Percentiles rank a stretch among this genome's conserved stretches.
These are phyloP conservation scores for Pythium oligandrum DNA, from an alignment of 352 stramenopile genomes.

Conservation along the genomic window DNA sequence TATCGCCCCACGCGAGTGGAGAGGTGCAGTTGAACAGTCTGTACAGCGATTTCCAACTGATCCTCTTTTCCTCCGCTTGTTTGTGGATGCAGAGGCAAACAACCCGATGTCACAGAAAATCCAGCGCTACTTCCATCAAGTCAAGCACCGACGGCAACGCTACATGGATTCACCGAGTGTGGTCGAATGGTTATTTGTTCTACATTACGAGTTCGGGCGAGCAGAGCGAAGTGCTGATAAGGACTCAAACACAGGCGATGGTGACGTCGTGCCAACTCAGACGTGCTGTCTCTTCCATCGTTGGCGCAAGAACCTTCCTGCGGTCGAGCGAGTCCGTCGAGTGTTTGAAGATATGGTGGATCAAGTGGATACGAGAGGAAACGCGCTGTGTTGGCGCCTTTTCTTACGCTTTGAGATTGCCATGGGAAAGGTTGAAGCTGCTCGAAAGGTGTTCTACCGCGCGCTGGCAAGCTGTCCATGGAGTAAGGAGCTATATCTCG, in stretches of 20 bases:
- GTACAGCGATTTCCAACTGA: conserved; percentile 40
- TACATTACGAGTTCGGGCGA: conserved; percentile 61
- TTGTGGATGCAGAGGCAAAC: conserved; percentile 64
- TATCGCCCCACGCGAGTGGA: conserved; percentile 53
- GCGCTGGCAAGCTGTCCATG: conserved; percentile 64
- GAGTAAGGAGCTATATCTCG: conserved; percentile 75
- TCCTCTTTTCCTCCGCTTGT: conserved; percentile 56
- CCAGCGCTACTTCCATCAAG: conserved; percentile 47
- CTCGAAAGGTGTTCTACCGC: conserved; percentile 73
- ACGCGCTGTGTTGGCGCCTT: conserved; percentile 59
- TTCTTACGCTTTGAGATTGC: conserved; percentile 77
- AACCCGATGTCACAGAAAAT: conserved; percentile 72
- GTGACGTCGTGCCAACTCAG: neutral
- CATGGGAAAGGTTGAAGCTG: conserved; percentile 57
- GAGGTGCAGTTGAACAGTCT: conserved; percentile 26
- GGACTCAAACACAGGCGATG: neutral
- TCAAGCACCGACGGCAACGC: conserved; percentile 37
- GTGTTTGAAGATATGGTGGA: conserved; percentile 66
- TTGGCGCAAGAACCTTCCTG: conserved; percentile 54
- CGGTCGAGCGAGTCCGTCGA: conserved; percentile 44
- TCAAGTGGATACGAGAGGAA: conserved; percentile 41
- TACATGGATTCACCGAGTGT: conserved; percentile 60
- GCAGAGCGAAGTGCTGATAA: conserved; percentile 35
- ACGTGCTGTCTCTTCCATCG: conserved; percentile 67
- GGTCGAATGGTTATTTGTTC: conserved; percentile 70